These are phyloP conservation scores for Sutorius eximius DNA, from an alignment of 1,284 basidiomycete species.

Conservation along the genomic window DNA sequence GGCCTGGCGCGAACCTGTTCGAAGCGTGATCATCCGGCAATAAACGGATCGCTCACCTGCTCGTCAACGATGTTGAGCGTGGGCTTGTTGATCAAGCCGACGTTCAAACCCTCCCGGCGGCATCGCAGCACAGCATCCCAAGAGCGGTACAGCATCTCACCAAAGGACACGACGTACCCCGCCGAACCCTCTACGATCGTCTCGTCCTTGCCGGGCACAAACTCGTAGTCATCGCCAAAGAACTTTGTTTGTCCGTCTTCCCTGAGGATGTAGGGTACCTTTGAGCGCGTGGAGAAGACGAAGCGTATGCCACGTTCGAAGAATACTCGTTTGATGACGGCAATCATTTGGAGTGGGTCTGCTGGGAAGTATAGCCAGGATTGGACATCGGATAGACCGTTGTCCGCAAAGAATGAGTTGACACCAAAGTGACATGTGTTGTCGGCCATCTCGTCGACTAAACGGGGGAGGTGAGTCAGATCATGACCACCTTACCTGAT, in stretches of 20 bases:
- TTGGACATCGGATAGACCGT: conserved; percentile 75
- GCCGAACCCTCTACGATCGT: conserved; percentile 65
- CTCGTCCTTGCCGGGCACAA: conserved; percentile 81
- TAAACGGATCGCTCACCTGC: conserved; percentile 42
- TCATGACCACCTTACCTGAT: neutral
- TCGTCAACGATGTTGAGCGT: conserved; percentile 83
- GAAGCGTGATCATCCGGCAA: neutral
- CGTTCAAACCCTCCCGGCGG: conserved; percentile 68
- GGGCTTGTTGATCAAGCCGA: conserved; percentile 83
- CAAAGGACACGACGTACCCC: conserved; percentile 78
- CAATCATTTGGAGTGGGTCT: conserved; percentile 77
- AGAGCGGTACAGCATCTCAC: conserved; percentile 80
- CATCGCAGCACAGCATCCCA: conserved; percentile 77
- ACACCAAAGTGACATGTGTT: conserved; percentile 85
- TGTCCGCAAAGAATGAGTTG: conserved; percentile 85
- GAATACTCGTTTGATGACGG: conserved; percentile 73
- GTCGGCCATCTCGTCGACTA: conserved; percentile 79
- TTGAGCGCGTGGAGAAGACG: conserved; percentile 83
- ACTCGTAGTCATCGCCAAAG: conserved; percentile 73
- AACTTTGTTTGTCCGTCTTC: conserved; percentile 65
- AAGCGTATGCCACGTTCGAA: conserved; percentile 80
- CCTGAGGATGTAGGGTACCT: conserved; percentile 83
- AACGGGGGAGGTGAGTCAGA: conserved; percentile 1
- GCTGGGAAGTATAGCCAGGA: conserved; percentile 86
- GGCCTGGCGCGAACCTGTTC: conserved; percentile 38